These are phyloP conservation scores for Jaenimonas drosophilae DNA, from an alignment of 208 protist species.

Conservation along the genomic window DNA sequence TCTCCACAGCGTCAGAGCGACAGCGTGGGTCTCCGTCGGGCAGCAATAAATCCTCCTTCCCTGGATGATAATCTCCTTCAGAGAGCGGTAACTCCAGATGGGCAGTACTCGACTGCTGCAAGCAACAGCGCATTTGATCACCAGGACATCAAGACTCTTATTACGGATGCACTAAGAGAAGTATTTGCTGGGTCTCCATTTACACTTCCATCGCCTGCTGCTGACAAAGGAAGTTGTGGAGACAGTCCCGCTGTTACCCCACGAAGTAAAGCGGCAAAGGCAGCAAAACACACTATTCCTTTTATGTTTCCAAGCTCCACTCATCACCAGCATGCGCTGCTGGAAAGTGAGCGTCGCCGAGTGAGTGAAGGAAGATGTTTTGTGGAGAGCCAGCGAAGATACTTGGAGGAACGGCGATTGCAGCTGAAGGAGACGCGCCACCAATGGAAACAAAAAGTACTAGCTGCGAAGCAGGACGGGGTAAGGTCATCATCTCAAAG, in stretches of 20 bases:
- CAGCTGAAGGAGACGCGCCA: conserved; percentile 43
- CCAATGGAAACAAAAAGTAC: conserved; percentile 77
- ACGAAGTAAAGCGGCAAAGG: neutral
- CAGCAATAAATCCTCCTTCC: too few species aligned
- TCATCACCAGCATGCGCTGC: conserved; percentile 34
- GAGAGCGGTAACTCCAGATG: too few species aligned
- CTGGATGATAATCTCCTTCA: neutral
- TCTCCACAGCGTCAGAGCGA: too few species aligned
- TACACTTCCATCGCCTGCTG: conserved; percentile 27
- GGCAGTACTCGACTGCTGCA: too few species aligned
- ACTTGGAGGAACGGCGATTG: conserved; percentile 45
- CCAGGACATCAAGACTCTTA: conserved; percentile 36
- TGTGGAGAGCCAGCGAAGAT: conserved; percentile 39
- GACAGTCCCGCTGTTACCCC: neutral
- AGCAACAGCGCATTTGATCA: conserved; percentile 2
- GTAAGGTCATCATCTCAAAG: conserved; percentile 58
- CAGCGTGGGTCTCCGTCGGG: too few species aligned
- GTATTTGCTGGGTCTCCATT: conserved; percentile 56
- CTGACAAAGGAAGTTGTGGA: neutral
- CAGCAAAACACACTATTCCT: too few species aligned
- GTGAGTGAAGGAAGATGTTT: conserved; percentile 28
- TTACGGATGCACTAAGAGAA: conserved; percentile 57
- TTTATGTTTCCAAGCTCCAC: too few species aligned
- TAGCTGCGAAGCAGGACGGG: conserved; percentile 58
- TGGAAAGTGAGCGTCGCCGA: conserved; percentile 41